A percentile compares a stretch with the other conserved stretches of the same genome.
phyloP scores from a whole-genome alignment of 352 stramenopile genomes.

The Globisporangium nodosum region DNA sequence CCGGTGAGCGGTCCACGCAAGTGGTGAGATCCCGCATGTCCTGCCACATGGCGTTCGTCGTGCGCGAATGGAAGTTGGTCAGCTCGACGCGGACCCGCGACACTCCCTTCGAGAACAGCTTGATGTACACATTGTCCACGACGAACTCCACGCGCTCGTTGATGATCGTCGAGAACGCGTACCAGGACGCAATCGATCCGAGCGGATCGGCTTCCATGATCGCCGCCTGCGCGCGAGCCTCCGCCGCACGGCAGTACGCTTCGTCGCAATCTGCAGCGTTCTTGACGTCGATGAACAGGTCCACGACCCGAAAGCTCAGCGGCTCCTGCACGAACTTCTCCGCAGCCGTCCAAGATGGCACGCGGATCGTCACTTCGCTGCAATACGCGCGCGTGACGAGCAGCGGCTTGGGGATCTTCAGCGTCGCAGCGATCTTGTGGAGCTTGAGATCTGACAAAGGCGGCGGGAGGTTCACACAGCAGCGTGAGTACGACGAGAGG shows the following conservation, averaged over 20 bases:
- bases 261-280: constrained; percentile 44
- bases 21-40: constrained; percentile 52
- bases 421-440: constrained; percentile 39
- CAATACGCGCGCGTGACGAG: constrained; percentile 49
- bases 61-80: constrained; percentile 37
- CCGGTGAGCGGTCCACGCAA: constrained; percentile 53
- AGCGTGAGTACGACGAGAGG: not conserved
- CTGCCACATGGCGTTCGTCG: constrained; percentile 61
- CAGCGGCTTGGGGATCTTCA: constrained; percentile 39
- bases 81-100: constrained; percentile 37
- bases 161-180: constrained; percentile 48
- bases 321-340: constrained; percentile 58
- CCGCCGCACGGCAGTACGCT: constrained; percentile 22
- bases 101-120: constrained; percentile 34
- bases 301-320: constrained; percentile 34
- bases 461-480: not conserved
- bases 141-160: constrained; percentile 40
- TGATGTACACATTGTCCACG: constrained; percentile 47
- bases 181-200: constrained; percentile 55
- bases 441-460: constrained; percentile 48
- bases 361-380: constrained; percentile 44
- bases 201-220: constrained; percentile 50
- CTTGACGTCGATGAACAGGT: constrained; percentile 48
- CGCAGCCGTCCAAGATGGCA: constrained; percentile 44
- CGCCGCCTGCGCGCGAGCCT: constrained; percentile 28